Evolutionary conservation across 345 rosid species (phyloP), one percentile per base, ranked within the genome.

Genomic region (Camelina neglecta): DNA sequence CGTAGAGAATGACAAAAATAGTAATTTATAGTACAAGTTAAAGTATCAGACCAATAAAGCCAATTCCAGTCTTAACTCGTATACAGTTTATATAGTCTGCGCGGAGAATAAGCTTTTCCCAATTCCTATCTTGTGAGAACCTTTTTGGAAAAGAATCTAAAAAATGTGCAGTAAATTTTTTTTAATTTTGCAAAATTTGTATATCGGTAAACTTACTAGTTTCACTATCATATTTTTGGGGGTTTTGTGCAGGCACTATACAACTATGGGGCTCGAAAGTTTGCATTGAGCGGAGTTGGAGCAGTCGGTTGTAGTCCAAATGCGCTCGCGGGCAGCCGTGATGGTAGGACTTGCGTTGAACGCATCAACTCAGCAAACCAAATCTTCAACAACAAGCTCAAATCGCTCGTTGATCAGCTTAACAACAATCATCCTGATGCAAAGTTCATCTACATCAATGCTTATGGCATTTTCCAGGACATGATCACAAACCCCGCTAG

Each of bases 301-400:
- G 85, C 80, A n/a, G 72, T 92, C 7, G 96, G 96, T n/a, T 92
- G 97, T 81, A 90, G 85, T 51, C 97, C 93, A 1, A 83, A 80
- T 38, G 83, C 84, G 21, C 49, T 83, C 1, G 55, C 83, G 0
- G 61, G 81, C 8, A 86, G 83, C 36, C 81, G 71, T 0, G 80
- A 84, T 4, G 72, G 72, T 7, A 63, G 62, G n/a, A 8, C 83
- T 20, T 87, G 96, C 53, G 83, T 79, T 0, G 75, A 73, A 2
- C 54, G 75, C 58, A 81, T 90, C 48, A 92, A 86, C 70, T 55
- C 58, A 16, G 90, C 93, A 0, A 81, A 57, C 65, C 79, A 74
- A 26, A 70, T 82, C 60, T 92, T 92, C 71, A 92, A 92, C 65
- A 35, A 44, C 64, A 78, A 69, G 75, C 88, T 90, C 33, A 74